These are phyloP conservation scores for Limnanthes douglasii DNA, from an alignment of 345 rosid species.

Conservation along the genomic window DNA sequence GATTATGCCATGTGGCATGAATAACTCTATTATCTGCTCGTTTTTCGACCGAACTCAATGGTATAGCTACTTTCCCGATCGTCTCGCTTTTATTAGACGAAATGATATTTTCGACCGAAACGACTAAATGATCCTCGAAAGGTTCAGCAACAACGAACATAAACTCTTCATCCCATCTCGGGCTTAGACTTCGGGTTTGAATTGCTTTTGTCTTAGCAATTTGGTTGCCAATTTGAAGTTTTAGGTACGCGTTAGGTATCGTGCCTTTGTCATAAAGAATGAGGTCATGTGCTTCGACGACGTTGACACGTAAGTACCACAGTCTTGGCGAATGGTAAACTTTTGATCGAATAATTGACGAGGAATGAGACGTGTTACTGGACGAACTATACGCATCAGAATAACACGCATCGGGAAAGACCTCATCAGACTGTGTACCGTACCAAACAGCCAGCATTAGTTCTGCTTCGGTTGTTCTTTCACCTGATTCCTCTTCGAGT, in stretches of 20 bases:
- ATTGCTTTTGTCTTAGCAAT: constrained; percentile 29
- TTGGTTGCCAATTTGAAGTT: constrained; percentile 58
- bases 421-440: constrained; percentile 96
- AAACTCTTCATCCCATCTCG: constrained; percentile 72
- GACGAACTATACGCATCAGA: constrained; percentile 46
- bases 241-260: constrained; percentile 58
- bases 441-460: constrained; percentile 93
- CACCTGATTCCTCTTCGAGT: constrained; percentile 40
- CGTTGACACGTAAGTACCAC: constrained; percentile 74
- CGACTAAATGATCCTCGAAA: constrained; percentile 23
- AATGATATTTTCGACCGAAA: constrained; percentile 26
- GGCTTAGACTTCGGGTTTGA: constrained; percentile 34
- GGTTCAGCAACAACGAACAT: constrained; percentile 75
- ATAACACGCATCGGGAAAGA: constrained; percentile 76
- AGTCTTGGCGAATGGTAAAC: constrained; percentile 87
- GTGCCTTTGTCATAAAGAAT: constrained; percentile 35
- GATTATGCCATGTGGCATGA: constrained; percentile 20
- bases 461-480: constrained; percentile 51
- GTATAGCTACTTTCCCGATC: constrained; percentile 24
- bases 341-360: constrained; percentile 56
- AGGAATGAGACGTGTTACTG: constrained; percentile 25
- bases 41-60: constrained; percentile 12
- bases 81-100: constrained; percentile 24
- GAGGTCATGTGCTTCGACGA: constrained; percentile 90
- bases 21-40: constrained; percentile 12